Evolutionary conservation across 106 monocot genomes (phyloP).

Genomic region (Platanthera guangdongensis): DNA sequence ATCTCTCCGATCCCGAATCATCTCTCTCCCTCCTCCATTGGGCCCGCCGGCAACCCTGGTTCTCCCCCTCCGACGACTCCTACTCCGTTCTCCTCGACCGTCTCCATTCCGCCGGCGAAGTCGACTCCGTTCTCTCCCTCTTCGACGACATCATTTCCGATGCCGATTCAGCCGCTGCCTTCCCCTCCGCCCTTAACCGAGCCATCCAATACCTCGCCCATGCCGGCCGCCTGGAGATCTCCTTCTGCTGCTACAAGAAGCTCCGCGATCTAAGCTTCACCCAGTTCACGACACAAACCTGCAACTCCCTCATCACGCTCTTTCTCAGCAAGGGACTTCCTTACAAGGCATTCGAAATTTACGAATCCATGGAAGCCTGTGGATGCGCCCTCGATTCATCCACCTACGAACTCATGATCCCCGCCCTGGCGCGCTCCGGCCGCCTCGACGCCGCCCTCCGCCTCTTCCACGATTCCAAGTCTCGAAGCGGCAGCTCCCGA

Average conservation of each 20-base stretch:
- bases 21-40: slow-evolving; percentile 68
- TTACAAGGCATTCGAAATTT: slow-evolving; percentile 91
- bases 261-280: slow-evolving; percentile 30
- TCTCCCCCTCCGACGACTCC: slow-evolving; percentile 30
- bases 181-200: slow-evolving; percentile 22
- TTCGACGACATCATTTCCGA: slow-evolving; percentile 45
- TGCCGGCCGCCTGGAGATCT: slow-evolving; percentile 38
- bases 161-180: background rate
- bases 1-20: slow-evolving; percentile 32
- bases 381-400: slow-evolving; percentile 31
- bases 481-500: background rate
- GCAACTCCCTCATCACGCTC: slow-evolving; percentile 63
- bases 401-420: slow-evolving; percentile 73
- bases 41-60: slow-evolving; percentile 74
- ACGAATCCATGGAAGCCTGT: slow-evolving; percentile 46
- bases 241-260: slow-evolving; percentile 72
- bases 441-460: slow-evolving; percentile 68
- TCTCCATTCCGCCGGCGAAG: slow-evolving; percentile 29
- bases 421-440: slow-evolving; percentile 71
- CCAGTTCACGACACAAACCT: slow-evolving; percentile 34
- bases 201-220: slow-evolving; percentile 33
- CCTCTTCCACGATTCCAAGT: slow-evolving; percentile 54
- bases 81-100: slow-evolving; percentile 41
- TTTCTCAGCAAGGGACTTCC: slow-evolving; percentile 62
- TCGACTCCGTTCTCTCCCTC: slow-evolving; percentile 39